phyloP scores from a whole-genome alignment of 306 rosid genomes.

The Arachis hypogaea region DNA sequence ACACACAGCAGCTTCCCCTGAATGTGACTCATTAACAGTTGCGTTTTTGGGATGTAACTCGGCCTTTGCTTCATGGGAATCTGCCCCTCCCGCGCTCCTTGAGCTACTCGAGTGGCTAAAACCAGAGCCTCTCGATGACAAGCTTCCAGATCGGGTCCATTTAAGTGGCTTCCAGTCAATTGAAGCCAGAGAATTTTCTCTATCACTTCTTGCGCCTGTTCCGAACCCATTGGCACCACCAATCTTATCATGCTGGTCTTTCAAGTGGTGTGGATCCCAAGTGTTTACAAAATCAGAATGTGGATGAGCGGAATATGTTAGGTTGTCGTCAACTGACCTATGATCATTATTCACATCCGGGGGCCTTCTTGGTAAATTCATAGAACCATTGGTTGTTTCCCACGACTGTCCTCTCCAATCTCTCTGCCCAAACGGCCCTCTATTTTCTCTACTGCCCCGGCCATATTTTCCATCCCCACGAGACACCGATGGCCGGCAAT shows the following conservation, averaged over 20 bases:
- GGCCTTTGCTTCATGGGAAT: constrained; percentile 63
- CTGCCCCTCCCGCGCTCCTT: constrained; percentile 65
- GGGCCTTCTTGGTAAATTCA: constrained; percentile 56
- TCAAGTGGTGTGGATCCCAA: constrained; percentile 72
- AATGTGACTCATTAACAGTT: constrained; percentile 60
- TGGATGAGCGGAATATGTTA: constrained; percentile 55
- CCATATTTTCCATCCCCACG: constrained; percentile 83
- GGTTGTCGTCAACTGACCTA: constrained; percentile 62
- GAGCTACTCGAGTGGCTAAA: constrained; percentile 81
- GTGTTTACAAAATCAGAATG: constrained; percentile 65
- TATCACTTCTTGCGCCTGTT: constrained; percentile 65
- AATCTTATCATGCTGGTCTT: constrained; percentile 75
- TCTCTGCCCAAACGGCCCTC: constrained; percentile 71
- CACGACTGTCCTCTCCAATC: constrained; percentile 73
- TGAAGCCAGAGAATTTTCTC: constrained; percentile 61
- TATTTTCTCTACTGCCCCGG: constrained; percentile 67
- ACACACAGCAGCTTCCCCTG: constrained; percentile 77
- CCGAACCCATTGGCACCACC: constrained; percentile 62
- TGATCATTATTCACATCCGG: constrained; percentile 56
- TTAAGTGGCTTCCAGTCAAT: constrained; percentile 91
- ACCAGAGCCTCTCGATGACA: constrained; percentile 90
- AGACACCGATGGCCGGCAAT: constrained; percentile 56
- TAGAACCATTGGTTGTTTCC: constrained; percentile 61
- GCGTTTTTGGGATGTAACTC: constrained; percentile 60
- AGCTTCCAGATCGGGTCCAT: constrained; percentile 89